phyloP scores from a whole-genome alignment of 495 filamentous ascomycete species.

The Chaetomidium leptoderma region DNA sequence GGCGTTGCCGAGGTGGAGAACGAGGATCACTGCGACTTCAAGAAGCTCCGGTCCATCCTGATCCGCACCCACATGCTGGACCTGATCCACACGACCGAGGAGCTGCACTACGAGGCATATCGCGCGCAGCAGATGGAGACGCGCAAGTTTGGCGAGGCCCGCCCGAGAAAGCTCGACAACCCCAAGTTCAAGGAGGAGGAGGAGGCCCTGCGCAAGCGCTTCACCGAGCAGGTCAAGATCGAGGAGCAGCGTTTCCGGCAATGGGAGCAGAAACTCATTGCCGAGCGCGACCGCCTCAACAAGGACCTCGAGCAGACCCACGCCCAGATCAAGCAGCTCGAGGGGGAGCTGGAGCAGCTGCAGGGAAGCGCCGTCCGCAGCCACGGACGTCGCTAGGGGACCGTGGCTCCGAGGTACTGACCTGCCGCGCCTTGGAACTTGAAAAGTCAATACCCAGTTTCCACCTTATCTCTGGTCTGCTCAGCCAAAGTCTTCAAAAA shows the following conservation, averaged over 20 bases:
- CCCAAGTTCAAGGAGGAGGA: slow-evolving; percentile 99
- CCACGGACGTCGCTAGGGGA: slow-evolving; percentile 82
- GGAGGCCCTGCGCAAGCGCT: slow-evolving; percentile 93
- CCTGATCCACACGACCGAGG: slow-evolving; percentile 98
- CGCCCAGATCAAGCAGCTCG: slow-evolving; percentile 93
- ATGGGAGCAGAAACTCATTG: slow-evolving; percentile 99
- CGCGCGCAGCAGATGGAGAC: slow-evolving; percentile 99
- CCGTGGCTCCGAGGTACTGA: background rate
- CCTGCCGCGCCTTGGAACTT: background rate
- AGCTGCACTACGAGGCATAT: slow-evolving; percentile 98
- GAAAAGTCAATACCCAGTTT: background rate
- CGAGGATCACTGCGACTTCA: slow-evolving; percentile 99
- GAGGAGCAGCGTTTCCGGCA: slow-evolving; percentile 97
- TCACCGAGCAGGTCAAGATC: slow-evolving; percentile 99
- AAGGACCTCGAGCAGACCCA: slow-evolving; percentile 98
- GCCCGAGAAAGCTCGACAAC: slow-evolving; percentile 96
- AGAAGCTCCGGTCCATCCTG: slow-evolving; percentile 97
- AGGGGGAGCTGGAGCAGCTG: slow-evolving; percentile 86
- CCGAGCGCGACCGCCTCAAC: slow-evolving; percentile 95
- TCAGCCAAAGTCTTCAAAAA: background rate
- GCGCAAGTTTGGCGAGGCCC: slow-evolving; percentile 95
- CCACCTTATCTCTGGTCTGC: background rate
- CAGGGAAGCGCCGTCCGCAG: slow-evolving; percentile 90
- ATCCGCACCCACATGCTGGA: slow-evolving; percentile 99
- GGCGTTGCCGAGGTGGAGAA: slow-evolving; percentile 99